Percentiles rank a stretch among this genome's conserved stretches.
These are phyloP conservation scores for Straminergon stramineum DNA, from an alignment of 225 moss, liverwort and hornwort species.

Conservation along the genomic window DNA sequence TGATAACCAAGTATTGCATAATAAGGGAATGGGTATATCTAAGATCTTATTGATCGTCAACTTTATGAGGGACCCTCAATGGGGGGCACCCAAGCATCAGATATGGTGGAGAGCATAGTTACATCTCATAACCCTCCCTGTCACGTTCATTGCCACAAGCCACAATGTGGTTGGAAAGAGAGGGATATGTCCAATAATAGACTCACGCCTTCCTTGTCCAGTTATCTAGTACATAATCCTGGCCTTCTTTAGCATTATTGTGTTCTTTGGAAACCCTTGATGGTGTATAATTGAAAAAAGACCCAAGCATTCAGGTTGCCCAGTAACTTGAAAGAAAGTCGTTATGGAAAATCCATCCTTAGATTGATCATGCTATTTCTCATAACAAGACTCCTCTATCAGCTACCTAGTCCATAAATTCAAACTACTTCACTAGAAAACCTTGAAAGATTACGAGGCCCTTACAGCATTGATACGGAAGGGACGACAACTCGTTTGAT, in stretches of 20 bases:
- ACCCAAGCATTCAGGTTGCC: background rate
- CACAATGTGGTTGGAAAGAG: background rate
- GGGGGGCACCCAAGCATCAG: background rate
- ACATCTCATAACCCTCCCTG: no score
- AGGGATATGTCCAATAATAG: background rate
- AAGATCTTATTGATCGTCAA: background rate
- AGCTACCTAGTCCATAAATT: background rate
- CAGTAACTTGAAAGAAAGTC: background rate
- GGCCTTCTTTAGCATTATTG: background rate
- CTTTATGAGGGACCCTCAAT: background rate
- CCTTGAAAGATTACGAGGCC: background rate
- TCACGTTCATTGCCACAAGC: background rate
- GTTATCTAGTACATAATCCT: background rate
- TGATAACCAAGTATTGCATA: background rate
- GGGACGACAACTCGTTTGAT: conserved; percentile 66
- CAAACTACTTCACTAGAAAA: background rate
- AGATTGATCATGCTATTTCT: background rate
- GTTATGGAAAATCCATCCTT: background rate
- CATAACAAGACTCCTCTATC: background rate
- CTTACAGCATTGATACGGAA: conserved; percentile 94
- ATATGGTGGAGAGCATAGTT: background rate
- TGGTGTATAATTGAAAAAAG: background rate
- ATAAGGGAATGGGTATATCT: background rate
- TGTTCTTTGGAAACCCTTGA: background rate
- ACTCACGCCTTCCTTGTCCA: background rate